A percentile compares a stretch with the other conserved stretches of the same genome.
phyloP scores from a whole-genome alignment of 2,329 filamentous ascomycete species.

The Alternaria sp. region DNA sequence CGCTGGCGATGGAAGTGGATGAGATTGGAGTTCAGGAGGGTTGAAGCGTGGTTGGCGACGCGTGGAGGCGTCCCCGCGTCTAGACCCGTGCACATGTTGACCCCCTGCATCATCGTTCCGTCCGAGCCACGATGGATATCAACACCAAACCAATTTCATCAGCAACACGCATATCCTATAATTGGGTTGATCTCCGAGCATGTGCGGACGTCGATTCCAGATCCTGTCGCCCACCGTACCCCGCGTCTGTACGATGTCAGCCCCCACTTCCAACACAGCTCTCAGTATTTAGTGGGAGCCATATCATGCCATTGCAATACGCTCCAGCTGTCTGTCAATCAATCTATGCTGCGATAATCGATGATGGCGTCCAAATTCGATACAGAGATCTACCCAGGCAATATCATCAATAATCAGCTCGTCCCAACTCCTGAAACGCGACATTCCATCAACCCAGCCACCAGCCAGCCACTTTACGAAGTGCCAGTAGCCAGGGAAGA shows the following conservation, averaged over 20 bases:
- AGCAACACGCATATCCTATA: background rate
- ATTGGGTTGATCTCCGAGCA: background rate
- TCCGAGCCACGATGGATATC: background rate
- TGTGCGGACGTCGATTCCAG: background rate
- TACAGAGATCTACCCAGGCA: constrained; percentile 39
- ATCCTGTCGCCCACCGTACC: background rate
- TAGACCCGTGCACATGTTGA: background rate
- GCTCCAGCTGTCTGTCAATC: background rate
- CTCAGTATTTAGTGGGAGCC: background rate
- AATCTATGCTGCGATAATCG: too few relatives aligned
- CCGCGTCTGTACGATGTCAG: background rate
- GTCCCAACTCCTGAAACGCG: constrained; percentile 54
- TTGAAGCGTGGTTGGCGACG: background rate
- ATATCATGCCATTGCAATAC: background rate
- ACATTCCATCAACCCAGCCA: constrained; percentile 61
- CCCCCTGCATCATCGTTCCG: background rate
- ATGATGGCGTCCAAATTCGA: constrained; percentile 1
- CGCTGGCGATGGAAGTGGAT: background rate
- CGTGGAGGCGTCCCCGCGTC: background rate
- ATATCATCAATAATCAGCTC: constrained; percentile 61
- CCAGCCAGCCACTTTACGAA: constrained; percentile 55
- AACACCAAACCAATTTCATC: background rate
- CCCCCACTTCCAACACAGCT: background rate
- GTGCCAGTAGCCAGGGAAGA: constrained; percentile 58
- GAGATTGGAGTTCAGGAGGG: background rate